Conservation (phyloP, 2,329 filamentous ascomycete species). For the Aspergillus terreus region DNA sequence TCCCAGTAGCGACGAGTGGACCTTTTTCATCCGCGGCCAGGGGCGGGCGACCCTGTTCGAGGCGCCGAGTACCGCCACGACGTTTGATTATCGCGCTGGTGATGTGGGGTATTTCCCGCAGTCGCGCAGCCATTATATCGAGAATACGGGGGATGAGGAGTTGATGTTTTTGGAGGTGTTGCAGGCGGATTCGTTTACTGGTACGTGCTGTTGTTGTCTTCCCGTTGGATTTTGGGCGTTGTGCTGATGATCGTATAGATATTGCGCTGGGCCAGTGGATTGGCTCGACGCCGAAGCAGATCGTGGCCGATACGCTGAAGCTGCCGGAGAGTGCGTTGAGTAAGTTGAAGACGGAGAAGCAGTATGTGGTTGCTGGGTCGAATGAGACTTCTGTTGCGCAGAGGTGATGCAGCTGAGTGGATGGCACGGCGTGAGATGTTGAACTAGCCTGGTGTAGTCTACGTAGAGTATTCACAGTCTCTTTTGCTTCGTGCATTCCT, state of each 20-base stretch:
- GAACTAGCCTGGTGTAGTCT: too few species aligned
- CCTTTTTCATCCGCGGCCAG: conserved; percentile 69
- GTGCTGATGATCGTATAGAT: conserved; percentile 35
- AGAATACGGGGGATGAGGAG: conserved; percentile 72
- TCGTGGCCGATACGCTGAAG: conserved; percentile 55
- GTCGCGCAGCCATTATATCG: conserved; percentile 78
- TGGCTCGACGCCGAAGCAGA: conserved; percentile 52
- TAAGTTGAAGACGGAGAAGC: conserved; percentile 44
- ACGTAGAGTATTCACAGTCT: too few species aligned
- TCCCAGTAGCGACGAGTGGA: conserved; percentile 75
- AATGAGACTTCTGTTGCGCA: conserved; percentile 1
- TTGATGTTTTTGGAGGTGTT: conserved; percentile 74
- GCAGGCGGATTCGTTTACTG: conserved; percentile 61
- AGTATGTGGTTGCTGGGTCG: conserved; percentile 39
- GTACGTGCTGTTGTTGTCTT: conserved; percentile 12
- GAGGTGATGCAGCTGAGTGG: not conserved
- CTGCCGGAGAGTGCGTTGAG: conserved; percentile 38
- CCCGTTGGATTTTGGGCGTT: too few species aligned
- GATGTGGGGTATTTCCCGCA: conserved; percentile 74
- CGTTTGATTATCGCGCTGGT: conserved; percentile 71
- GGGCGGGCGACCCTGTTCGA: conserved; percentile 73
- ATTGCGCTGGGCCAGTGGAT: conserved; percentile 48
- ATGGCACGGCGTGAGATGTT: too few species aligned
- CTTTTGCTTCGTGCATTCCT: too few species aligned
- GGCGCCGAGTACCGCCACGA: conserved; percentile 64